Evolutionary conservation across 176 grass and related monocot genomes (phyloP), one percentile per base, ranked within the genome.

Genomic region (Lolium rigidum): DNA sequence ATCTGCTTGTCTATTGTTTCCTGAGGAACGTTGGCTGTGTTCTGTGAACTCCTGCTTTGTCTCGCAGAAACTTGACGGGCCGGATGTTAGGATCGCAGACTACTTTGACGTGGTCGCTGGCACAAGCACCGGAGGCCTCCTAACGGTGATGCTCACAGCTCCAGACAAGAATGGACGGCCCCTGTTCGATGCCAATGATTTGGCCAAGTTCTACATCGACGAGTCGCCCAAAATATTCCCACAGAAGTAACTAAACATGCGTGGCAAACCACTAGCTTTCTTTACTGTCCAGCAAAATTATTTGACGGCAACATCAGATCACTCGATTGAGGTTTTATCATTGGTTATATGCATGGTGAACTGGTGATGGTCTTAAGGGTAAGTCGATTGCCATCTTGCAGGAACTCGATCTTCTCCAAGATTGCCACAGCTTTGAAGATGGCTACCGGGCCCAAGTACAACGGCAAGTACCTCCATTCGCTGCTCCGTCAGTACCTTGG

Each of bases 71-170:
- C 65, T 93, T 12, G 93, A 95, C 49, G 93, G 90, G 4, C 65
- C 86, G 11, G 88, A 87, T 49, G 88, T 80, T 56, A 83, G 93
- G 82, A 82, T 95, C 10, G 90, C 88, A 0, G 86, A 95, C 87
- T 95, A 95, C 82, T 95, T 95, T 28, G 93, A 92, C 67, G 90
- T 92, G 0, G 58, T 95, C 10, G 90, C 93, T 4, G 93, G 93
- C 56, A 92, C 93, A 3, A 95, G 93, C 85, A 95, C 93, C 4
- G 93, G 93, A 0, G 93, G 93, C 46, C 88, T 95, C 8, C 41
- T 95, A 51, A 85, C 90, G 15, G 57, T 80, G 66, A 95, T 95
- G 93, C 85, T 95, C 10, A 72, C 93, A 4, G 79, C 93, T n/a
- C 93, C 93, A 1, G 70, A 87, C 70, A 35, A 84, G 80, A 49